Conservation (phyloP, 768 basidiomycete genomes). For the Lactifluus subvellereus region DNA sequence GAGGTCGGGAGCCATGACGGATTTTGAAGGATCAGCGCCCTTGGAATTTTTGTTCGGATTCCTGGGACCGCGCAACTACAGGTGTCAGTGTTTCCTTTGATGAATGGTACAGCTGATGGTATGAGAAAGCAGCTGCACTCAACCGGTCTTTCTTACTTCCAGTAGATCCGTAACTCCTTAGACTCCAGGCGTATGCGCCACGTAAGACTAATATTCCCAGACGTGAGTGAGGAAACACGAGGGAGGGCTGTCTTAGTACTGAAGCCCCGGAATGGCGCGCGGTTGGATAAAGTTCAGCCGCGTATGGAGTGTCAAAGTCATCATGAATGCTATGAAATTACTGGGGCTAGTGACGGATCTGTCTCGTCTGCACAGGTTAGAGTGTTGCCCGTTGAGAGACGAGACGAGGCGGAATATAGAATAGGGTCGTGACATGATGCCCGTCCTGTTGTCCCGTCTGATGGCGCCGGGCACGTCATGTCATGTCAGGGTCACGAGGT, state of each 20-base stretch:
- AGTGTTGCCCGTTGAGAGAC: neutral
- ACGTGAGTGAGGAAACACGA: neutral
- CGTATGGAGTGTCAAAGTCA: neutral
- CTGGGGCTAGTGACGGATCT: neutral
- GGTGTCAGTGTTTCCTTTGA: neutral
- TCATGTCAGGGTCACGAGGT: neutral
- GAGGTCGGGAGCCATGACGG: neutral
- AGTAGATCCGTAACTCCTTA: neutral
- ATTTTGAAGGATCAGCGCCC: constrained; percentile 4
- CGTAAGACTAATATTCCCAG: neutral
- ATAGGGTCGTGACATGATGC: neutral
- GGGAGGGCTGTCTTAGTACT: neutral
- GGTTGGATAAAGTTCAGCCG: neutral
- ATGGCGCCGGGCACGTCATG: too few relatives aligned
- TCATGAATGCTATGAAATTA: constrained; percentile 2
- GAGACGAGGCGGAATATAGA: neutral
- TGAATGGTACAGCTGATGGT: neutral
- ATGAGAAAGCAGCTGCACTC: neutral
- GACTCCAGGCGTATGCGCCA: neutral
- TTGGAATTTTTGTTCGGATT: neutral
- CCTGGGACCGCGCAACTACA: neutral
- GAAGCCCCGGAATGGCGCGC: neutral
- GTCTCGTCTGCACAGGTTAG: constrained; percentile 8
- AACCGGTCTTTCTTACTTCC: constrained; percentile 1
- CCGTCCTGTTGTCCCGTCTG: neutral